Evolutionary conservation across 495 filamentous ascomycete species (phyloP), one percentile per base, ranked within the genome.

Genomic region (Melanomma pulvis-pyrius): DNA sequence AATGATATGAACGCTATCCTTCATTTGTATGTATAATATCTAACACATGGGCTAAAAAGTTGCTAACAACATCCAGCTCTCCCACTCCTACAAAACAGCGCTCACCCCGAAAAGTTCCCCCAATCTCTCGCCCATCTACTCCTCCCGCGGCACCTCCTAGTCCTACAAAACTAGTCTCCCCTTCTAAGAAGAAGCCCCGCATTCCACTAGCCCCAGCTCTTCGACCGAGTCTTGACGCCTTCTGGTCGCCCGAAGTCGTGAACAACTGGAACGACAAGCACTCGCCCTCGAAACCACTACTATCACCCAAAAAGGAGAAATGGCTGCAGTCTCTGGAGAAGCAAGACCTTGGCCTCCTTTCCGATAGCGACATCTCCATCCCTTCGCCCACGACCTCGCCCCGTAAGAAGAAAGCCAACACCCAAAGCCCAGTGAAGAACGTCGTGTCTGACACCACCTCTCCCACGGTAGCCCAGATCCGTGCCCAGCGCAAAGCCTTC

Each of bases 191-290:
- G n/a, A 79, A 73, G 46, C 50, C 53, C 22, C 67, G 74, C 1
- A 82, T 87, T 30, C 85, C 85, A 32, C 77, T 80, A 1, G 81
- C 82, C 2, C 83, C 84, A 0, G 83, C 90, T 71, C 61, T 71
- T 19, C 84, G 87, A 48, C 87, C 87, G 47, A 89, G 82, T 56
- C 82, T 86, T 26, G 92, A 94, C 70, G 83, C 84, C 13, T 96
- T 96, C 76, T 97, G 93, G 93, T 83, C 81, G 59, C 84, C 87
- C 63, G 88, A 88, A 28, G 76, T 84, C 13, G 86, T 90, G 65
- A 90, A 93, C 75, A 84, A 85, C 59, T 96, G 91, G 92, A 88
- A 92, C 68, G 91, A 96, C 65, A 76, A 88, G 61, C 86, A 92
- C 75, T 90, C 90, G 7, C 87, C 89, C 0, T 78, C 79, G 30